A percentile compares a stretch with the other conserved stretches of the same genome.
Conservation (phyloP, 345 rosid genomes). For the Sonneratia alba region DNA sequence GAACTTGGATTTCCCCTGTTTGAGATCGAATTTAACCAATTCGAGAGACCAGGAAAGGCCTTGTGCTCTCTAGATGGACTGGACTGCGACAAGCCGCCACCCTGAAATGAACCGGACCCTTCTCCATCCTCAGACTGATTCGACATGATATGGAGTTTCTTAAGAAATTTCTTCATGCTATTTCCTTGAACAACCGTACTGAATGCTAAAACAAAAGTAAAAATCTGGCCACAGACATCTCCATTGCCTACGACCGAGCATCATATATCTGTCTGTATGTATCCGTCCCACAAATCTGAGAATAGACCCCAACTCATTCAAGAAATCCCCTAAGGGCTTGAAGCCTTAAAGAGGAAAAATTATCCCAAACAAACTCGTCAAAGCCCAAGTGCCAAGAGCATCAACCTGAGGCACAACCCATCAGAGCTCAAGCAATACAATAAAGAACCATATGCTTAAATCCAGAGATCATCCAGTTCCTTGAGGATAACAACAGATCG, state of each 20-base stretch:
- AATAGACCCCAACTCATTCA: background rate
- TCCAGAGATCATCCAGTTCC: background rate
- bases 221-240: slow-evolving; percentile 52
- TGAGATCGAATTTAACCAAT: slow-evolving; percentile 74
- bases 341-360: background rate
- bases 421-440: background rate
- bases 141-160: slow-evolving; percentile 63
- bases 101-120: slow-evolving; percentile 53
- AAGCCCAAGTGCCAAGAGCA: background rate
- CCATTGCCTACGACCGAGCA: slow-evolving; percentile 69
- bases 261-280: slow-evolving; percentile 25
- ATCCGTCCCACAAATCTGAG: slow-evolving; percentile 5
- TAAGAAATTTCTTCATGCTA: slow-evolving; percentile 81
- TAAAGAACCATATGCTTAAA: background rate
- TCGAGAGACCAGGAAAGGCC: slow-evolving; percentile 63
- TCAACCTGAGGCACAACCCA: background rate
- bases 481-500: slow-evolving; percentile 1
- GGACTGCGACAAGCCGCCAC: slow-evolving; percentile 8
- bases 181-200: slow-evolving; percentile 15
- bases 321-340: background rate
- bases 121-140: slow-evolving; percentile 54
- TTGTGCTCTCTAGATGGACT: slow-evolving; percentile 40
- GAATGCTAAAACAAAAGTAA: slow-evolving; percentile 40
- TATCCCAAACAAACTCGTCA: background rate
- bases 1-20: slow-evolving; percentile 49